A percentile compares a stretch with the other conserved stretches of the same genome.
Evolutionary conservation across 2,329 filamentous ascomycete species (phyloP).

Genomic region (Penicillium italicum): DNA sequence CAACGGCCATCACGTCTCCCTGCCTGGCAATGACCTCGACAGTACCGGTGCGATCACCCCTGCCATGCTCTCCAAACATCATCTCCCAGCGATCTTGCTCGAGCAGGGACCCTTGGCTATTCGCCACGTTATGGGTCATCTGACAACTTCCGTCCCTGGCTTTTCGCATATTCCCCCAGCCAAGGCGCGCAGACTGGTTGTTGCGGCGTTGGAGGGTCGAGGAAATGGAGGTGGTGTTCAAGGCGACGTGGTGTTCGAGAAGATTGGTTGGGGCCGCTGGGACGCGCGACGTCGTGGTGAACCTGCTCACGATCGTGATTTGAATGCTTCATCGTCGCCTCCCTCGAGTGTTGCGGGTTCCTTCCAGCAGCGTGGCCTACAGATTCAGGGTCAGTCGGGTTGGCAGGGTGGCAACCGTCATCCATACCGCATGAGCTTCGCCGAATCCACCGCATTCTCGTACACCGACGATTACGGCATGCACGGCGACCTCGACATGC

Average conservation of each 20-base stretch:
- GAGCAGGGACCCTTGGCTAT: conserved; percentile 89
- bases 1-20: conserved; percentile 38
- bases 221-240: conserved; percentile 56
- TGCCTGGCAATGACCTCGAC: conserved; percentile 55
- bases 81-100: conserved; percentile 86
- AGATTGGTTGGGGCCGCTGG: conserved; percentile 97
- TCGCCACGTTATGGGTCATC: conserved; percentile 89
- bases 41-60: conserved; percentile 79
- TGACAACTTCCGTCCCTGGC: conserved; percentile 88
- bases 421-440: conserved; percentile 59
- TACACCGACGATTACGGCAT: conserved; percentile 64
- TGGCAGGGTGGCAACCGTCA: conserved; percentile 36
- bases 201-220: conserved; percentile 84
- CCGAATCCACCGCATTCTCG: conserved; percentile 71
- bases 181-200: conserved; percentile 85
- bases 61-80: conserved; percentile 77
- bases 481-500: conserved; percentile 59
- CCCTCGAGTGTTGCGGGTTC: conserved; percentile 50
- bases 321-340: conserved; percentile 49
- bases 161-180: conserved; percentile 84
- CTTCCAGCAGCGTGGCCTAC: conserved; percentile 46
- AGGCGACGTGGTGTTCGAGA: conserved; percentile 68
- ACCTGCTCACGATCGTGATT: conserved; percentile 35
- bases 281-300: conserved; percentile 74
- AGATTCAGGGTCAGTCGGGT: conserved; percentile 43